These are phyloP conservation scores for Pseudoturritis turrita DNA, from an alignment of 345 rosid species.

Conservation along the genomic window DNA sequence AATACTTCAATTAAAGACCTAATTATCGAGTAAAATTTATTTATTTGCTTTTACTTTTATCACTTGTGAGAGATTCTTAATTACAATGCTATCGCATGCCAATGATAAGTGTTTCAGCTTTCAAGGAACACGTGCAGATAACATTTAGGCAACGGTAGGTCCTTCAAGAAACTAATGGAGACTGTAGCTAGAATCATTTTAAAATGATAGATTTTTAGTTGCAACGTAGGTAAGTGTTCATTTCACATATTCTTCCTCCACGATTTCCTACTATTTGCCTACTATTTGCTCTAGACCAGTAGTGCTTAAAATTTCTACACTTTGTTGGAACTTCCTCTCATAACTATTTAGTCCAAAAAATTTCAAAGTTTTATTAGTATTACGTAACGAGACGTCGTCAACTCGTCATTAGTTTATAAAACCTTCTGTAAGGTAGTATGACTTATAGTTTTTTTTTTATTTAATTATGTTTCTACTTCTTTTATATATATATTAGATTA, in stretches of 20 bases:
- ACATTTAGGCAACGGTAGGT: neutral
- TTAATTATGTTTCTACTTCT: neutral
- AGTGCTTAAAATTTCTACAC: neutral
- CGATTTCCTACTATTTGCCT: constrained; percentile 2
- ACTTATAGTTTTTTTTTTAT: neutral
- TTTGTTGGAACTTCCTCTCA: neutral
- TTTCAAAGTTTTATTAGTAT: neutral
- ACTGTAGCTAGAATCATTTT: neutral
- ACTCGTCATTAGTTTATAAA: neutral
- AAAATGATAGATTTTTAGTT: neutral
- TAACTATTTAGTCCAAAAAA: neutral
- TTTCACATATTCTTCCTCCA: neutral
- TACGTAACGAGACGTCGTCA: neutral
- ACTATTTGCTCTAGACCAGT: neutral
- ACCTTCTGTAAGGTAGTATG: neutral
- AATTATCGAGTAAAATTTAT: neutral
- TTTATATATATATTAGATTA: no score
- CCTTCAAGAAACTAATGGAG: neutral
- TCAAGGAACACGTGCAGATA: constrained; percentile 11
- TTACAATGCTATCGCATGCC: neutral
- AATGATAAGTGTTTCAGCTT: no score
- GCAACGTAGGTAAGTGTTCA: constrained; percentile 13
- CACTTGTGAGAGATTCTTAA: neutral
- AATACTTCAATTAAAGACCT: neutral
- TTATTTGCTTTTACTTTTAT: neutral